Base-by-base conservation (phyloP, 352 stramenopile genomes). In the Phytophthora pseudosyringae region DNA sequence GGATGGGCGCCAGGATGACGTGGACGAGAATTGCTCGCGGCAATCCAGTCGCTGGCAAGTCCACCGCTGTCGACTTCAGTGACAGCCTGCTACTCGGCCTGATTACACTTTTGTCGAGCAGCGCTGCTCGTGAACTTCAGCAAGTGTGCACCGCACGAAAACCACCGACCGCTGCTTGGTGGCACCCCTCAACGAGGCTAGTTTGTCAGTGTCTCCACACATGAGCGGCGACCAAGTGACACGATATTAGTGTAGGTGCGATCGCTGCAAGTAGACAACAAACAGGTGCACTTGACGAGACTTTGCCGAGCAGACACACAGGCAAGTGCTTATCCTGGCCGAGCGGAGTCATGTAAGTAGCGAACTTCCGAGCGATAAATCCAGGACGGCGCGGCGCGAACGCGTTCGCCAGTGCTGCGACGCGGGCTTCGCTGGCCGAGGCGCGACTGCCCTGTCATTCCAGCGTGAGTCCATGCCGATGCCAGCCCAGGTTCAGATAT, bases 101-200 rank as follows among this genome's bases (percentile, higher is more conserved):
- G 60, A 66, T 70, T 73, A 70, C 66, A 63, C 3, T 59, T 70
- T 70, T 70, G 66, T 73, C 66, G 16, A 70, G 28, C 60, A 57
- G 40, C 13, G 43, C 18, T 35, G 33, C 31, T 36, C 39, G 49
- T 53, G 57, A 71, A 36, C 35, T 21, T 21, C 32, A 46, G 18
- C 40, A 45, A 45, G 39, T 16, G 33, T 48, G 32, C 21, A n/a
- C 11, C 13, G 16, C 28, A n/a, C 7, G 13, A 25, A 40, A 25
- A 2, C 12, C 40, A 25, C 32, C 45, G 11, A 15, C 18, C 16
- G 29, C 18, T 55, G 41, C 49, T 62, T 54, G 33, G 51, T 44
- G 31, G n/a, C 31, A 68, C 35, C 33, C 50, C 16, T 43, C 28
- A 67, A 10, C 59, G 41, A 25, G 35, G 25, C n/a, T 43, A n/a